Evolutionary conservation across 768 basidiomycete genomes (phyloP), one percentile per base, ranked within the genome.

Genomic region (Psilocybe cyanescens): DNA sequence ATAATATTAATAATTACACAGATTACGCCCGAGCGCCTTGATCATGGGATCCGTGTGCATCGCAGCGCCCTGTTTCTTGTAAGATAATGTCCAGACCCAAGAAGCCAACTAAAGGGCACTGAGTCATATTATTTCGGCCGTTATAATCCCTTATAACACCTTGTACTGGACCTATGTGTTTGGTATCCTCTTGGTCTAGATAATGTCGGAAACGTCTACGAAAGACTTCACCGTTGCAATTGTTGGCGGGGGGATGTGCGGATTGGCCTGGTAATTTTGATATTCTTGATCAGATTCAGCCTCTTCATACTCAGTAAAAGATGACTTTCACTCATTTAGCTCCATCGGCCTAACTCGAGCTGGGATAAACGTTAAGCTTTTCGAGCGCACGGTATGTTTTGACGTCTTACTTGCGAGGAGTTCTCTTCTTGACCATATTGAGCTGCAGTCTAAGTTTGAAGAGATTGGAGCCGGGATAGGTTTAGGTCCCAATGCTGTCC

Each of bases 221-320:
- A 81, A 79, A 61, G 76, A 78, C 65, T 79, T 84, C 62, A 73
- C 72, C 28, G 75, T 86, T 37, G 83, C 83, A 0, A 78, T 86
- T 33, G 74, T 86, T 9, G 85, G 85, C 19, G 84, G 84, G n/a
- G 84, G 85, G 8, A 79, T 86, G 67, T 80, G 78, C 54, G 83
- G 84, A 5, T 67, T 86, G 8, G 74, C 78, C 1, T 80, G 78
- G 74, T 75, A 55, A 31, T 17, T 46, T 44, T 16, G 14, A 14
- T 44, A 44, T 17, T 28, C 17, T 28, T 24, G 29, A 24, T 5
- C 12, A 11, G 9, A 3, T 4, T 11, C 19, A 49, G 4, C 19
- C 47, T 17, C 12, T 49, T n/a, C 19, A 53, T 24, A 19, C 29
- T 29, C 12, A 11, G 8, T 33, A 24, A 24, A 24, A 29, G 5